Evolutionary conservation across 73 alveolate species (phyloP), one percentile per base, ranked within the genome.

Genomic region (Effrenium voratum): DNA sequence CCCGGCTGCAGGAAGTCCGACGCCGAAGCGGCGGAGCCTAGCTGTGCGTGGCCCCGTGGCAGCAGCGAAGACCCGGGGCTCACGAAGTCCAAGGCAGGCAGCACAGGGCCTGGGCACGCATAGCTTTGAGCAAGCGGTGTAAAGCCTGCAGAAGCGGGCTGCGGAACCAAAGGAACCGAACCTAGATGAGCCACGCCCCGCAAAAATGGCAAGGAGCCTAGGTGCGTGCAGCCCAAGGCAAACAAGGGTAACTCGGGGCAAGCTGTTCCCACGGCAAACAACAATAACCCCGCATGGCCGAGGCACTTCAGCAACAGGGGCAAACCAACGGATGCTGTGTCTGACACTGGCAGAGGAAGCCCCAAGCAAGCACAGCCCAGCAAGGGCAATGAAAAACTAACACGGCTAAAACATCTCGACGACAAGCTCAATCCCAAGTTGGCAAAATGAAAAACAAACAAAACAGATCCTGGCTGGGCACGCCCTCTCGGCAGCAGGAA

Each of bases 191-290:
- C 43, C 24, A 79, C 13, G 66, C 90, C 44, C 36, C 80, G 60
- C 55, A 30, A 5, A 22, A 70, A 91, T 16, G 59, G 76, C n/a
- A 60, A 4, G 30, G 47, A 68, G 50, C 90, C 98, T n/a, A n/a
- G 40, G 41, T 41, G 60, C 46, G 16, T 44, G 80, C 43, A 91
- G 44, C 70, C 98, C 80, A 43, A 47, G 28, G 49, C 98, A 32
- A 91, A 59, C 59, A 91, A 43, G 50, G 47, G 19, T 41, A 32
- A 16, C 57, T 52, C 98, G 44, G 47, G 45, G n/a, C 70, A 44
- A 30, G 63, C 59, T 30, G 38, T n/a, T 36, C 84, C 36, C 15
- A n/a, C n/a, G n/a, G n/a, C n/a, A n/a, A 30, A n/a, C 50, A 81
- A 32, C 49, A 15, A 32, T 12, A 47, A 81, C 6, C 32, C 94